phyloP scores from a whole-genome alignment of 495 filamentous ascomycete species.

The Neurospora sp. region DNA sequence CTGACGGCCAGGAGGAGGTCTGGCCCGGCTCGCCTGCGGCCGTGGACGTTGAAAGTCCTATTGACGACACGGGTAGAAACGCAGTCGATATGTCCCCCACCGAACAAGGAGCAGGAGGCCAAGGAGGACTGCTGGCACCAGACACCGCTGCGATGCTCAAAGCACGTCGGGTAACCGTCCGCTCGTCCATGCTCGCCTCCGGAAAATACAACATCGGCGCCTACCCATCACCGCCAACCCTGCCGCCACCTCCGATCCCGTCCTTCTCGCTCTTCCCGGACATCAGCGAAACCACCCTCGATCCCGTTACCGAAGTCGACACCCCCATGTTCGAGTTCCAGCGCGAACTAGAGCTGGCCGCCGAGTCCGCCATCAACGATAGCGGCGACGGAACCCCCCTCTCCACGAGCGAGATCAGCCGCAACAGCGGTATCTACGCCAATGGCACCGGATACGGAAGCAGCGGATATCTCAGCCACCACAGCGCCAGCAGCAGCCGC shows the following conservation, averaged over 20 bases:
- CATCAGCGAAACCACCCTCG: constrained; percentile 12
- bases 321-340: constrained; percentile 11
- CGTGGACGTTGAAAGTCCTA: not conserved
- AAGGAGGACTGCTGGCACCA: not conserved
- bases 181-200: constrained; percentile 8
- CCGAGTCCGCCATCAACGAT: constrained; percentile 4
- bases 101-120: not conserved
- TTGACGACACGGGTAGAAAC: not conserved
- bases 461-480: not conserved
- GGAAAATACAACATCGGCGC: not conserved
- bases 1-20: constrained; percentile 5
- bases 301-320: constrained; percentile 16
- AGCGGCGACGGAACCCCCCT: not conserved
- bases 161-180: constrained; percentile 10
- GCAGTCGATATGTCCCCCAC: not conserved
- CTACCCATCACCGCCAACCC: constrained; percentile 1
- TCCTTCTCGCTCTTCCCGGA: constrained; percentile 20
- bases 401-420: not conserved
- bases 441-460: not conserved
- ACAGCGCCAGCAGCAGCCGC: not conserved
- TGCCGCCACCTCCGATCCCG: constrained; percentile 10
- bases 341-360: constrained; percentile 11
- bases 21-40: not conserved
- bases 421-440: not conserved
- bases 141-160: not conserved